Conservation (phyloP, 257 asterid genomes). For the Schizonepeta tenuifolia region DNA sequence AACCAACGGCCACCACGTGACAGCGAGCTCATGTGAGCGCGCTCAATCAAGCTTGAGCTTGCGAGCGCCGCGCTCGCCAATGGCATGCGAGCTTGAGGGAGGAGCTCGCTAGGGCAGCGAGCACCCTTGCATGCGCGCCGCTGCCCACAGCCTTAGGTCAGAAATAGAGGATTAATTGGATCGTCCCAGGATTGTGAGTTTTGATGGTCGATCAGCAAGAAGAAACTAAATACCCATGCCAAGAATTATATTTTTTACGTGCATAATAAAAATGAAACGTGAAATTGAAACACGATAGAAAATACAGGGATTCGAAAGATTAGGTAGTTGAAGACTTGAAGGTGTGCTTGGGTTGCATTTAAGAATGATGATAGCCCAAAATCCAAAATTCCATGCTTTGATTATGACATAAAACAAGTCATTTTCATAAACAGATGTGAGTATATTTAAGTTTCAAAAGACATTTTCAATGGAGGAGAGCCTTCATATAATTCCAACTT, state of each 20-base stretch:
- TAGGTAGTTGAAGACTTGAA: conserved; percentile 26
- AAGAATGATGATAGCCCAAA: conserved; percentile 22
- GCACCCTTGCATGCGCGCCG: no score
- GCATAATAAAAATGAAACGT: neutral
- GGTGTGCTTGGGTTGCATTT: conserved; percentile 29
- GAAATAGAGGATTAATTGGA: neutral
- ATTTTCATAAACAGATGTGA: conserved; percentile 38
- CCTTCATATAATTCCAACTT: conserved; percentile 21
- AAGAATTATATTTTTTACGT: neutral
- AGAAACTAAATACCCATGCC: no score
- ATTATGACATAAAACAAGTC: conserved; percentile 30
- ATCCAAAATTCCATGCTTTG: conserved; percentile 29
- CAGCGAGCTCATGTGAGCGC: no score
- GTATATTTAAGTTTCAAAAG: conserved; percentile 37
- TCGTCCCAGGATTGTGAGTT: neutral
- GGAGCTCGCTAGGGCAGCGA: no score
- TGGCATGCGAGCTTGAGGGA: no score
- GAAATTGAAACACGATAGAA: neutral
- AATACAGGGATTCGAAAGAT: neutral
- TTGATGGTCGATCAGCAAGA: no score
- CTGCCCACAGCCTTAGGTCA: no score
- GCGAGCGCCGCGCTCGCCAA: no score
- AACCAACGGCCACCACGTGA: no score
- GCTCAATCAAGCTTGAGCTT: no score
- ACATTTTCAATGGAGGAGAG: conserved; percentile 39